A percentile compares a stretch with the other conserved stretches of the same genome.
phyloP scores from a whole-genome alignment of 2,329 filamentous ascomycete species.

The Iodosphaeria phyllophila region DNA sequence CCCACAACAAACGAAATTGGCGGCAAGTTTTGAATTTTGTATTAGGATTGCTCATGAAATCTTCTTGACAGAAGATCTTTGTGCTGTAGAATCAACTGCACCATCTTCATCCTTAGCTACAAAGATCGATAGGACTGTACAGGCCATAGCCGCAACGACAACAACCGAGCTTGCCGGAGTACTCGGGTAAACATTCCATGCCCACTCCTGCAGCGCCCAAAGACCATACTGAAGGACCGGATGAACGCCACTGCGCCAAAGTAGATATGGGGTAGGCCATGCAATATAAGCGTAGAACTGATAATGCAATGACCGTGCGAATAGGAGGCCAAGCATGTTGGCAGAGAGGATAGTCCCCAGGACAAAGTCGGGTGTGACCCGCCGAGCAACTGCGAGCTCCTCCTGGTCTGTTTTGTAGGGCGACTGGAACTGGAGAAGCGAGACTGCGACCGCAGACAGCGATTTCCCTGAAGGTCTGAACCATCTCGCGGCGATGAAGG shows the following conservation, averaged over 20 bases:
- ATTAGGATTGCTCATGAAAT: too few species aligned
- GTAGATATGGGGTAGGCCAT: conserved; percentile 73
- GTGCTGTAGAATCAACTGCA: too few species aligned
- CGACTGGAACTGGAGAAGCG: conserved; percentile 21
- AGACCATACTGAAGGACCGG: conserved; percentile 47
- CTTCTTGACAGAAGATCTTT: too few species aligned
- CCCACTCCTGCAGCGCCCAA: conserved; percentile 73
- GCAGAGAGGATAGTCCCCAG: conserved; percentile 61
- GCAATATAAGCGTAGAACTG: conserved; percentile 88
- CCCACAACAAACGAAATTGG: too few species aligned
- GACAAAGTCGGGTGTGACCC: conserved; percentile 53
- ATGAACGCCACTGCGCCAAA: conserved; percentile 60
- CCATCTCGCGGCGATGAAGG: conserved; percentile 55
- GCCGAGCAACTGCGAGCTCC: conserved; percentile 34
- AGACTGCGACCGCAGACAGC: conserved; percentile 30
- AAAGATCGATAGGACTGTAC: too few species aligned
- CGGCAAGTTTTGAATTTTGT: too few species aligned
- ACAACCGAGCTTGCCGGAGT: conserved; percentile 31
- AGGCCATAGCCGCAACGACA: conserved; percentile 53
- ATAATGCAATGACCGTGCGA: conserved; percentile 79
- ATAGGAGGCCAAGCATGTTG: conserved; percentile 64
- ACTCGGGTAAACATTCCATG: conserved; percentile 90
- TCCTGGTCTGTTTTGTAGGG: conserved; percentile 30
- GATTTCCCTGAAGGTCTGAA: conserved; percentile 45
- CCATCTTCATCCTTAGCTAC: too few species aligned